Evolutionary conservation across 805 yeast genomes (phyloP).

Genomic region (Candida ortonii): DNA sequence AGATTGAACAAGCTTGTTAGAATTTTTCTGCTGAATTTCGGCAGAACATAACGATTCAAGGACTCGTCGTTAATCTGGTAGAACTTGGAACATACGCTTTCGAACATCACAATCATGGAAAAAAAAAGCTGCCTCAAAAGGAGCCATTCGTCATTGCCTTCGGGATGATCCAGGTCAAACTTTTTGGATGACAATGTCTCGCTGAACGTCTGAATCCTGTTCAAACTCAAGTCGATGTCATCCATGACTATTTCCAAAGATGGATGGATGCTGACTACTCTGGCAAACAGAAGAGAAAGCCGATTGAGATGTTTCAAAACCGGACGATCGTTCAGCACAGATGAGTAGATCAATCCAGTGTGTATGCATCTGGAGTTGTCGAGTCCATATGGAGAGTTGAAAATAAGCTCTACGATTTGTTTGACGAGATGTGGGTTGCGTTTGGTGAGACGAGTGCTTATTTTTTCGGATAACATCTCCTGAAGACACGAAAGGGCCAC

Average conservation of each 20-base stretch:
- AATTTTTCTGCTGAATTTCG: conserved; percentile 29
- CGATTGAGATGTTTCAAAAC: conserved; percentile 47
- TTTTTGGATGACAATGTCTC: conserved; percentile 18
- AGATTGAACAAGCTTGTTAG: conserved; percentile 42
- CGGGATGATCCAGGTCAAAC: conserved; percentile 10
- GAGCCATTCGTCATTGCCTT: conserved; percentile 21
- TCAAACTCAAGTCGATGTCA: conserved; percentile 22
- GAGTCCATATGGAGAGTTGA: conserved; percentile 25
- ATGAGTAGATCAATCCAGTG: background rate
- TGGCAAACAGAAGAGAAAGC: conserved; percentile 40
- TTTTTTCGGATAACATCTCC: conserved; percentile 10
- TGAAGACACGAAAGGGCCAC: conserved; percentile 19
- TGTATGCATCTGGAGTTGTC: conserved; percentile 16
- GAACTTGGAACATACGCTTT: conserved; percentile 43
- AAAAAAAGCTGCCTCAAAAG: conserved; percentile 38
- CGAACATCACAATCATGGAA: conserved; percentile 47
- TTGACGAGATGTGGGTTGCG: conserved; percentile 18
- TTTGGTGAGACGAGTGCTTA: conserved; percentile 9
- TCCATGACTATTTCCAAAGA: conserved; percentile 13
- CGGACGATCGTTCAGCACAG: conserved; percentile 30
- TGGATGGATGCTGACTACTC: conserved; percentile 17
- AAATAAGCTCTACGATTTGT: conserved; percentile 15
- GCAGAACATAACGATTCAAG: conserved; percentile 12
- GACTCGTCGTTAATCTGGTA: conserved; percentile 27
- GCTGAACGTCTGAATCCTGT: conserved; percentile 33